These are phyloP conservation scores for Monoraphidium neglectum DNA, from an alignment of 139 green algal species.

Conservation along the genomic window DNA sequence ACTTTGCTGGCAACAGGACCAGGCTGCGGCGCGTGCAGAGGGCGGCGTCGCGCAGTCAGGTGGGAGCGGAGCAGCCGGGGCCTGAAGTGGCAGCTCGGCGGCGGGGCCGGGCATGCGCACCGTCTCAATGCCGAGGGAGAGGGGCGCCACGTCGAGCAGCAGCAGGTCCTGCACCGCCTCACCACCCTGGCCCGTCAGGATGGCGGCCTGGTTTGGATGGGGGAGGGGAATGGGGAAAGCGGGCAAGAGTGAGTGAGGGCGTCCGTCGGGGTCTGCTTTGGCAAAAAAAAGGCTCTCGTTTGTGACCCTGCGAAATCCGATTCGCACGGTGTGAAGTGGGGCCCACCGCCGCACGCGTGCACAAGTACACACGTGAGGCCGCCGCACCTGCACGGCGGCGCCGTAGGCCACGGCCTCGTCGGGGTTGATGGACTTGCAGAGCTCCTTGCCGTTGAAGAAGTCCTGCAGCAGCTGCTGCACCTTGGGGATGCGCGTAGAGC, in stretches of 20 bases:
- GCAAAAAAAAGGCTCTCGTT: too few relatives aligned
- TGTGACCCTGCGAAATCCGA: too few relatives aligned
- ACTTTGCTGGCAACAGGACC: too few relatives aligned
- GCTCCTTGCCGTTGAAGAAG: constrained; percentile 99
- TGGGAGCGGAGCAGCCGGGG: too few relatives aligned
- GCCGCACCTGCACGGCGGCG: constrained; percentile 82
- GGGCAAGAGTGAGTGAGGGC: too few relatives aligned
- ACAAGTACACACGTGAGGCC: constrained; percentile 1
- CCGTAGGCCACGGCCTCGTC: constrained; percentile 99
- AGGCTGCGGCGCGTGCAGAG: too few relatives aligned
- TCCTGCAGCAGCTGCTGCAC: constrained; percentile 97
- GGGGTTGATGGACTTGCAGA: constrained; percentile 99
- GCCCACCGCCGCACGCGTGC: too few relatives aligned
- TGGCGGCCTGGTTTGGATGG: constrained; percentile 94
- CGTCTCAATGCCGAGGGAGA: constrained; percentile 97
- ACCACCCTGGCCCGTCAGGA: constrained; percentile 89
- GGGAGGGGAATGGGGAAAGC: too few relatives aligned
- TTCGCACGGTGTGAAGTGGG: too few relatives aligned
- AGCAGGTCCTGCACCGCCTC: constrained; percentile 99
- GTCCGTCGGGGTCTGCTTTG: too few relatives aligned
- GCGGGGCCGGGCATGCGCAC: constrained; percentile 45
- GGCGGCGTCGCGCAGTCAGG: too few relatives aligned
- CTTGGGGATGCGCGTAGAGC: constrained; percentile 98
- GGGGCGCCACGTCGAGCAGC: constrained; percentile 95
- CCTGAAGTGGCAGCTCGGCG: constrained; percentile 67